Base-by-base conservation (phyloP, 108 stramenopile species). In the Cyclotella kingstonii region DNA sequence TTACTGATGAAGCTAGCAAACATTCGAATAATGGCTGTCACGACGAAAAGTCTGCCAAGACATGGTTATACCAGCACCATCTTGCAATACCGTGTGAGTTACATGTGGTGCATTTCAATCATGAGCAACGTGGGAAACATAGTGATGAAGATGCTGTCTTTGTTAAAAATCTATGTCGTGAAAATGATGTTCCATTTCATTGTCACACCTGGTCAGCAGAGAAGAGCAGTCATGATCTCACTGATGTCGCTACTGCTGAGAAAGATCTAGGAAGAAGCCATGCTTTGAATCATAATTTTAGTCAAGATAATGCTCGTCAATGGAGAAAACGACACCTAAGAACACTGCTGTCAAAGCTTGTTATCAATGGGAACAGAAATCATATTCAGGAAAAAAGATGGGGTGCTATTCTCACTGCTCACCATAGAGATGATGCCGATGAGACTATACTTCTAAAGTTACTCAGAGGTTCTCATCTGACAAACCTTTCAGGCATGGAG, bases 91-190 rank as follows among this genome's bases (percentile, higher is more conserved):
- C 69, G 38, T 72, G 83, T 33, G 58, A 80, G 28, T n/a, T 89
- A 15, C 83, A 85, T 42, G 86, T 87, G 12, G 83, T 85, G 43
- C 93, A 94, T 66, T 94, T 91, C 68, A 82, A 94, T 71, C 93
- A 94, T 58, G 73, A 80, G 29, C 89, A 90, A 69, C 66, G 93
- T 22, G 84, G 82, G 22, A 43, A 49, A 10, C 78, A 82, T 48
- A 84, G 89, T 41, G 83, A 89, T 46, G 58, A 40, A 11, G 93
- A 94, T 56, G 58, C 70, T 34, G 29, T 50, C 31, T 73, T 94
- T 36, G 93, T 94, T 5, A 59, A 78, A 67, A 60, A 67, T 21
- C 19, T 89, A 28, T 85, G 84, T 27, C 15, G 35, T 3, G 48
- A 68, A n/a, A 60, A 70, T 39, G 34, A 63, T 8, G 42, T 93